Evolutionary conservation across 345 rosid species (phyloP).

Genomic region (Barbarea vulgaris): DNA sequence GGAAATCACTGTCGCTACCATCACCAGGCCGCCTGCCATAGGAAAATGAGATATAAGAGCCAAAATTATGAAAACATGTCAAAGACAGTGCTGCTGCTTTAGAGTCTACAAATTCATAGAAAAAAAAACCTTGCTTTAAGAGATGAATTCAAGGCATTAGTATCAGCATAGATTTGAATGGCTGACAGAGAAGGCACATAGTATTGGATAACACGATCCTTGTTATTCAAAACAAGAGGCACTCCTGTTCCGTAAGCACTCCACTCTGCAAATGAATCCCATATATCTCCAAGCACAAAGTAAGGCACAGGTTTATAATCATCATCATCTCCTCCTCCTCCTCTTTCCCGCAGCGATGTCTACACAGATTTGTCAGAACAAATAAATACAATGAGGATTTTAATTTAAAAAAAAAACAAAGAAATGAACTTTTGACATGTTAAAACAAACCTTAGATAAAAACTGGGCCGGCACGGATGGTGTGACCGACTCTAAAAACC

Average conservation of each 20-base stretch:
- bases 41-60: slow-evolving; percentile 13
- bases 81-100: neutral
- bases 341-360: slow-evolving; percentile 49
- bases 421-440: neutral
- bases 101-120: neutral
- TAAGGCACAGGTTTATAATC: slow-evolving; percentile 41
- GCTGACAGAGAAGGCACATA: slow-evolving; percentile 70
- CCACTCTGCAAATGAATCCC: slow-evolving; percentile 75
- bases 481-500: slow-evolving; percentile 55
- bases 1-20: slow-evolving; percentile 70
- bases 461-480: slow-evolving; percentile 55
- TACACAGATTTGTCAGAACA: slow-evolving; percentile 41
- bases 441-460: slow-evolving; percentile 48
- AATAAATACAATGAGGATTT: neutral
- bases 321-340: slow-evolving; percentile 41
- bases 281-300: slow-evolving; percentile 66
- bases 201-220: slow-evolving; percentile 65
- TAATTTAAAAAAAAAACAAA: neutral
- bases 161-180: slow-evolving; percentile 59
- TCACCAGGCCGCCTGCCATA: slow-evolving; percentile 50
- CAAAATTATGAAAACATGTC: neutral
- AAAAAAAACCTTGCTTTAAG: slow-evolving; percentile 38
- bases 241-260: slow-evolving; percentile 78
- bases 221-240: slow-evolving; percentile 50
- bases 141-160: slow-evolving; percentile 40